Evolutionary conservation across 1,284 basidiomycete species (phyloP), one percentile per base, ranked within the genome.

Genomic region (Inonotus hispidus): DNA sequence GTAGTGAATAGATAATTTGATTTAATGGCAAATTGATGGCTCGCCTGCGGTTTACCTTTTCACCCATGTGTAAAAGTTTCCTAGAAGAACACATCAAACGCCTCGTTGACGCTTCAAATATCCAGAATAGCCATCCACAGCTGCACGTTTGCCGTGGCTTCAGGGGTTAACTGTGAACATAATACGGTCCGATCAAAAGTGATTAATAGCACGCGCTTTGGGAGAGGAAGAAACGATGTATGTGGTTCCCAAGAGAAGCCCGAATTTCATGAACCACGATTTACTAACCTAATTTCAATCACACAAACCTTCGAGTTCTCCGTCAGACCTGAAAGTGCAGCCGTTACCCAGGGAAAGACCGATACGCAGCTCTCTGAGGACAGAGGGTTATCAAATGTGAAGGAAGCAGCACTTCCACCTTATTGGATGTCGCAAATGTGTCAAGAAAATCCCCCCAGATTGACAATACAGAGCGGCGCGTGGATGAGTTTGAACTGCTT

Each of bases 81-180:
- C 14, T 23, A 23, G 11, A 23, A 27, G 11, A 21, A 11, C 29
- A 27, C 13, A 23, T 45, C 56, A 50, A 49, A n/a, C 23, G 21
- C 23, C 35, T 32, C 37, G 23, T 21, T 1, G 7, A 32, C 55
- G 25, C n/a, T 35, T 46, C 11, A 35, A 1, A 5, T 14, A 19
- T 35, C 35, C 25, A 52, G 29, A 52, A 16, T 16, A n/a, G 23
- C 8, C 14, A 11, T 23, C 13, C 14, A 32, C 19, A 38, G 13
- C 41, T 29, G 45, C 11, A 25, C 47, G 21, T 38, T 56, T 49
- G 29, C 56, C 56, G 56, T 58, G 56, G 56, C 37, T 45, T 13
- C n/a, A 8, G 35, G 32, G 27, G 14, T n/a, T 52, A n/a, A 16
- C 50, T 32, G 55, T 37, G 55, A 29, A n/a, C 16, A 25, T 19